Base-by-base conservation (phyloP, 352 stramenopile genomes). In the Phytophthora vignae region DNA sequence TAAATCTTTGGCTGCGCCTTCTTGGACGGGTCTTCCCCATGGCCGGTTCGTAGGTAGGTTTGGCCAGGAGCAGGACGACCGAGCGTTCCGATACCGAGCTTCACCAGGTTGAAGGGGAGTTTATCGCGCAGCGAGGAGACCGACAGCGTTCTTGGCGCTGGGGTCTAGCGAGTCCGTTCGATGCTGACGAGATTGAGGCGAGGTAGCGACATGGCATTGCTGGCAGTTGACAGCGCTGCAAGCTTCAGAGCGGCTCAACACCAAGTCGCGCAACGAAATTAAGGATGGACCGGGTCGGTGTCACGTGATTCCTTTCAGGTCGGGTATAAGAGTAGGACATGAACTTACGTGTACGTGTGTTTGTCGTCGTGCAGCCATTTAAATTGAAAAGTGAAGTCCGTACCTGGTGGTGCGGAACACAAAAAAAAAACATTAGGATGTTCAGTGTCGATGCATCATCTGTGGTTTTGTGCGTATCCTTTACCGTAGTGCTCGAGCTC, bases 1-100 rank as follows among this genome's bases (percentile, higher is more conserved):
- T 74, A 65, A n/a, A 58, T 46, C 46, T 40, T 15, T 22, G 57
- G 40, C 14, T 74, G 70, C 17, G 55, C 44, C 46, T 40, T 15
- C 36, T 33, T 60, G 40, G 33, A 25, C 3, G 38, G 29, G 7
- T 53, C 86, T 2, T 8, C 44, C 44, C 9, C 11, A 6, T 42
- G 11, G 44, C 12, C n/a, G 44, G n/a, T 7, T 50, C 44, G 44
- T 50, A 50, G 44, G 15, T 15, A 22, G 15, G 8, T 22, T 50
- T 50, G 44, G 19, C 17, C 44, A 50, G 12, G 4, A 22, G n/a
- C 44, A 50, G 5, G 44, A 50, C 14, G 44, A 50, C 44, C 6
- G 17, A 50, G 15, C 5, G 6, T 12, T 3, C 44, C 44, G 15
- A 50, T 22, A 9, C 44, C 44, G 17, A 42, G 11, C 9, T 42